Evolutionary conservation across 2,329 filamentous ascomycete species (phyloP).

Genomic region (Penicillium crustosum): DNA sequence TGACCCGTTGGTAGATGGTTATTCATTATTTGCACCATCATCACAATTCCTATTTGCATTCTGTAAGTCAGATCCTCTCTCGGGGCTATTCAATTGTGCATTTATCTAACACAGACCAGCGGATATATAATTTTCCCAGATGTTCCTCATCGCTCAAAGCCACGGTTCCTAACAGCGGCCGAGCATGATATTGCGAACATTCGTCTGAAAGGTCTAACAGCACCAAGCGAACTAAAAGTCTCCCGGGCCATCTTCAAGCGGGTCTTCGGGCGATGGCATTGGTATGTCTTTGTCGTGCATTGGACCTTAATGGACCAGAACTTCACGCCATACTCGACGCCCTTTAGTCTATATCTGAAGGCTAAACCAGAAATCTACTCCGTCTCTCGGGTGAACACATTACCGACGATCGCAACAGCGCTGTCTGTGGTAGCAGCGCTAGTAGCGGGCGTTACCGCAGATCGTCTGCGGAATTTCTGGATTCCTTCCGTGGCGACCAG

Average conservation of each 20-base stretch:
- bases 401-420: constrained; percentile 44
- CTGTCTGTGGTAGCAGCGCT: constrained; percentile 41
- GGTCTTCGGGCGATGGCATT: constrained; percentile 44
- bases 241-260: constrained; percentile 39
- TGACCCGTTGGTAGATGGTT: constrained; percentile 25
- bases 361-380: constrained; percentile 40
- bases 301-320: constrained; percentile 44
- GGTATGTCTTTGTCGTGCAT: constrained; percentile 41
- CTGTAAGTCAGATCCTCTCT: constrained; percentile 6
- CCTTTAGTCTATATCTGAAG: constrained; percentile 46
- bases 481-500: constrained; percentile 33
- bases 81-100: background rate
- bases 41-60: constrained; percentile 17
- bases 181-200: constrained; percentile 21
- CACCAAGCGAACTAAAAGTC: constrained; percentile 33
- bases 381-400: constrained; percentile 43
- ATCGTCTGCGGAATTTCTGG: constrained; percentile 40
- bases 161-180: constrained; percentile 8
- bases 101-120: constrained; percentile 2
- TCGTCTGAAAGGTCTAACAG: constrained; percentile 25
- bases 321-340: constrained; percentile 34
- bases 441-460: constrained; percentile 34
- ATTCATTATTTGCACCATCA: constrained; percentile 34
- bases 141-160: constrained; percentile 29
- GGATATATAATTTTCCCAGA: constrained; percentile 32